Base-by-base conservation (phyloP, 345 rosid genomes). In the Pelargonium nanum region DNA sequence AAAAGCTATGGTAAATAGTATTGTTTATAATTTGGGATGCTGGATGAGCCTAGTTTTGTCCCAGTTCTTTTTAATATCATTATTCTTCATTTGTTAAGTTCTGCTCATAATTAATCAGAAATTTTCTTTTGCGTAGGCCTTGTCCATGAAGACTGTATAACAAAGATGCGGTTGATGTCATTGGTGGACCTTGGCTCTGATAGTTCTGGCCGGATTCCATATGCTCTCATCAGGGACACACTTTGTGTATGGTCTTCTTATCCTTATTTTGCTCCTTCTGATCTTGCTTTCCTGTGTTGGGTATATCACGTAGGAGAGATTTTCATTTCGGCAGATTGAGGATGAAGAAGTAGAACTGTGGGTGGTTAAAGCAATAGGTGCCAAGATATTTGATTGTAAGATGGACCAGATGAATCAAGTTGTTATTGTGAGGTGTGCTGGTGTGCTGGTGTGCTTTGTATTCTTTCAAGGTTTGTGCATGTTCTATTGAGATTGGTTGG, bases 381-480 rank as follows among this genome's bases (percentile, higher is more conserved):
- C 91, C 0, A 85, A 92, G 75, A 70, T 92, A 72, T 63, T 87
- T 50, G 88, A 80, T 51, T 85, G 95, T 71, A 88, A 84, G 74
- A 89, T 92, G 83, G 93, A 92, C 73, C 96, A 92, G 78, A 80
- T 89, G 96, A 92, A 89, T 77, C 78, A 84, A 78, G 83, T 75
- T 68, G 78, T 87, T 56, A 63, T 85, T 60, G 93, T 89, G 74
- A 89, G 95, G 99, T 77, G 83, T 26, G 65, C 24, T 64, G 13
- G 24, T 50, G 53, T 60, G 24, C 53, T 10, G 55, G 24, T 23
- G 40, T 45, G 21, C 32, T 24, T 56, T 1, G 17, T 9, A 23
- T 25, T 19, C 23, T 5, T 6, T 6, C 1, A 10, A 5, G 45
- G 1, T 48, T 3, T 7, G 22, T 21, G 22, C 21, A 22, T 10